Evolutionary conservation across 139 green algal species (phyloP), one percentile per base, ranked within the genome.

Genomic region (Eudorina sp.): DNA sequence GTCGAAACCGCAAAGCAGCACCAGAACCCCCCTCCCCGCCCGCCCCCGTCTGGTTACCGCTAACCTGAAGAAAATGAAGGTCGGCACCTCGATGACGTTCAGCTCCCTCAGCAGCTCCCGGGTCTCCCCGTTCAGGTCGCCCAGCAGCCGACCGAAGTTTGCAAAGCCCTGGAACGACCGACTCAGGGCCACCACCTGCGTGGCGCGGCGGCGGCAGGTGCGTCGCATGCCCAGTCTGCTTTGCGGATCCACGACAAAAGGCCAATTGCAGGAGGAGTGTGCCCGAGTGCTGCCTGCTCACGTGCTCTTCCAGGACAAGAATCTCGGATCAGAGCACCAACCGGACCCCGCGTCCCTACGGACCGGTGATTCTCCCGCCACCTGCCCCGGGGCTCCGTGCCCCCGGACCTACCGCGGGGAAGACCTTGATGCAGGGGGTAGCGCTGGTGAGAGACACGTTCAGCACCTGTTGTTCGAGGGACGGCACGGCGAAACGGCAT

Each of bases 31-130:
- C 51, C 13, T 58, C 51, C 51, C 51, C 51, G 16, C 16, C 13
- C 13, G 13, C 16, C 13, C 51, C 13, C 51, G 51, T 25, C 51
- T 16, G 13, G 51, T 58, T 16, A 16, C 51, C 16, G 51, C 13
- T 58, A 58, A 92, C 86, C 89, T 93, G 89, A 95, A 98, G 78
- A 98, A 98, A 0, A 98, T 51, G 88, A 98, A 98, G 21, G 95
- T 97, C 31, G 96, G 96, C 83, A 98, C 95, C 92, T 97, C 93
- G 13, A 93, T 31, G 36, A 97, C 84, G n/a, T 94, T 94, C 31
- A 93, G 84, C 45, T 96, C 85, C 70, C 81, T 51, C 31, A 94
- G 84, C 83, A 93, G 41, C 27, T 41, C 31, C 6, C 53, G n/a
- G 25, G 53, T 83, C 40, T 90, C 84, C 9, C 43, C 48, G 77